Base-by-base conservation (phyloP, 768 basidiomycete genomes). In the Pholiota molesta region DNA sequence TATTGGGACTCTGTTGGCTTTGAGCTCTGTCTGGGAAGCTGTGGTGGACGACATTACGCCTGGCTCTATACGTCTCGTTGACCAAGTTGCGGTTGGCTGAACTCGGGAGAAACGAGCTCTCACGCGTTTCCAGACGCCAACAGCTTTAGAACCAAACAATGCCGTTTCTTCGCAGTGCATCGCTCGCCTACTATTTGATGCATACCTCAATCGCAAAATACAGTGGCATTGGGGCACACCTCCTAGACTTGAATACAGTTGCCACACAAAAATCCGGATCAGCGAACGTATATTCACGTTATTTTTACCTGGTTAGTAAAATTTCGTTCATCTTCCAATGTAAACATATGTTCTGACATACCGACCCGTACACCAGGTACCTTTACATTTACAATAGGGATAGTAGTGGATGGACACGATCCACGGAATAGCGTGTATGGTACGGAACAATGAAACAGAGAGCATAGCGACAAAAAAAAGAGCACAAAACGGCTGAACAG, bases 1-100 rank as follows among this genome's bases (percentile, higher is more conserved):
- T 14, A 96, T 63, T 16, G 95, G 95, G 28, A 95, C 85, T 62
- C 77, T 80, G 64, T 89, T 79, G 5, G 82, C 81, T 77, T 93
- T 92, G 74, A 95, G 83, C 72, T 95, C 91, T 62, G 81, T 78
- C 72, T 94, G 92, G 26, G 94, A 94, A 56, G 95, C 94, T 39
- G 89, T 89, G 45, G 87, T 87, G 63, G 89, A 79, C 52, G 89
- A 86, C 62, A 92, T 92, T 31, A 45, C 35, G 13, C 35, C 35
- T 37, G 35, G 35, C 35, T 37, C 51, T 53, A 37, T 56, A 42
- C 28, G 52, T 35, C 26, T 55, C 58, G 33, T 44, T 42, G 47
- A 49, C 35, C n/a, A 55, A 23, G 47, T 57, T 59, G 39, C 23
- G 19, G 62, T 63, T 62, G 61, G 63, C 61, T 66, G 64, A 64